Evolutionary conservation across 495 filamentous ascomycete genomes (phyloP), one percentile per base, ranked within the genome.

Genomic region (Penicillium paxilli): DNA sequence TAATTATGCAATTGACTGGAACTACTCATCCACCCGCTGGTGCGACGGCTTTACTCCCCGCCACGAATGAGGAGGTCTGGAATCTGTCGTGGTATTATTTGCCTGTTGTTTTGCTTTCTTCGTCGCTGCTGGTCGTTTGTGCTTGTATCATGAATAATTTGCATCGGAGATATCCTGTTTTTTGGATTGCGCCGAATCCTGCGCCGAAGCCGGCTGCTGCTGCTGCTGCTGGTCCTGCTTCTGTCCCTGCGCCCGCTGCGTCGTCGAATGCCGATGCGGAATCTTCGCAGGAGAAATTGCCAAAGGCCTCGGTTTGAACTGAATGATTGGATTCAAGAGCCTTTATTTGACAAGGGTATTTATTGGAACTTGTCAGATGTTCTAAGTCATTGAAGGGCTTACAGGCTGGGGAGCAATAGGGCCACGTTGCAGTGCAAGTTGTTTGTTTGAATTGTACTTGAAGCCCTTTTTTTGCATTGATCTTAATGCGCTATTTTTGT

Each of bases 21-120:
- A 92, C 89, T 0, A 78, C 90, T 0, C 87, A 96, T 59, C 91
- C 91, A 6, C 91, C 91, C 2, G 91, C 89, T 0, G 91, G 91
- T 11, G 91, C 91, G 1, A 92, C 89, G 3, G 91, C 90, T 1
- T 63, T 96, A 10, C 74, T 94, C 23, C 87, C 88, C 0, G 87
- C 86, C 1, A 75, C 83, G 0, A 78, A 85, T 40, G 60, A 79
- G 1, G 67, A 70, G 1, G 71, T 87, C 1, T 77, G 74, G 28
- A 58, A 62, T 0, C 71, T 95, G 44, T 89, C 87, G 0, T 94
- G 89, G 89, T 81, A 81, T 32, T 76, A 87, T 25, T 55, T 92
- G 3, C 77, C 83, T 0, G 67, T 90, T 1, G 76, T 92, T 1
- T 52, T 87, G 57, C 66, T 91, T 21, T 85, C 82, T 1, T 85